Conservation (phyloP, 176 grass and related monocot species). For the Guadua angustifolia region DNA sequence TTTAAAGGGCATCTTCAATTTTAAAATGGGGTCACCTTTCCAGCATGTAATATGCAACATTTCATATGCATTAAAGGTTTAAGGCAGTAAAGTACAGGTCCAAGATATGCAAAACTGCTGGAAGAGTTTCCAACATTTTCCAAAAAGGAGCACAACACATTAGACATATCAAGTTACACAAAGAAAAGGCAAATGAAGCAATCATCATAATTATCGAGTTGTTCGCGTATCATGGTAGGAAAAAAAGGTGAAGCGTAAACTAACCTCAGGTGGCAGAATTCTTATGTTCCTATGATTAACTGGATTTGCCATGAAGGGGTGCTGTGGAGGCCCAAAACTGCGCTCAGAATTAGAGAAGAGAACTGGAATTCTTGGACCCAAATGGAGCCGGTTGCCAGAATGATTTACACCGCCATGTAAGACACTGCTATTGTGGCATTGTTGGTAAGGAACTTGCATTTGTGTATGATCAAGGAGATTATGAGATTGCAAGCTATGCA, state of each 20-base stretch:
- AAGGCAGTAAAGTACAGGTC: constrained; percentile 12
- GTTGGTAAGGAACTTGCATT: constrained; percentile 59
- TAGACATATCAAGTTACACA: constrained; percentile 13
- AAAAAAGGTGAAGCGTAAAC: constrained; percentile 24
- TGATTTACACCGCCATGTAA: constrained; percentile 53
- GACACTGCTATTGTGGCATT: constrained; percentile 49
- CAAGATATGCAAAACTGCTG: constrained; percentile 25
- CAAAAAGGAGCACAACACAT: constrained; percentile 7
- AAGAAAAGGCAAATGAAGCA: background rate
- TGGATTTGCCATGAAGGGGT: constrained; percentile 52
- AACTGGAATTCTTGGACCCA: constrained; percentile 60
- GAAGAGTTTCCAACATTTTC: constrained; percentile 9
- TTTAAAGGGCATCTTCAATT: background rate
- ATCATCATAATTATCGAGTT: constrained; percentile 6
- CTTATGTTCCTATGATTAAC: constrained; percentile 51
- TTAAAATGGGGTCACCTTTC: background rate
- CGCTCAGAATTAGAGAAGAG: constrained; percentile 53
- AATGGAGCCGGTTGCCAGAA: constrained; percentile 47
- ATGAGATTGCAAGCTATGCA: constrained; percentile 62
- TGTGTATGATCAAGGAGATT: constrained; percentile 55
- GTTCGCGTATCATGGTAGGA: constrained; percentile 14
- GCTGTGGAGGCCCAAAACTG: constrained; percentile 51
- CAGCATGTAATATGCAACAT: constrained; percentile 24
- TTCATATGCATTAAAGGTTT: background rate
- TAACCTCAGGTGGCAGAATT: constrained; percentile 61